Evolutionary conservation across 768 basidiomycete genomes (phyloP).

Genomic region (Mrakia frigida): DNA sequence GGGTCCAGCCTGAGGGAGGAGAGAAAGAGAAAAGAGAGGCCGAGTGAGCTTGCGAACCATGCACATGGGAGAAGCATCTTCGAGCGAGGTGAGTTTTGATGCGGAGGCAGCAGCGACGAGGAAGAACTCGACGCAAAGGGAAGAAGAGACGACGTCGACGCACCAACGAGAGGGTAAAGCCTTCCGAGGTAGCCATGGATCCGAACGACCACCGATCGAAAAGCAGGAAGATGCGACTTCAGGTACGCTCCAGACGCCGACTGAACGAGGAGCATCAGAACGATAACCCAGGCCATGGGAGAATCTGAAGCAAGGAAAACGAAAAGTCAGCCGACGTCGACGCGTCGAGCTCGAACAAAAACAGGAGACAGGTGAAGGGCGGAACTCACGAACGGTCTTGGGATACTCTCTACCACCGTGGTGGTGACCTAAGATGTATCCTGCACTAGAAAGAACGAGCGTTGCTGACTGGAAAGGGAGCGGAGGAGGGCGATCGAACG

Average conservation of each 20-base stretch:
- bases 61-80: no score
- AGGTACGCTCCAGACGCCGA: slow-evolving; percentile 75
- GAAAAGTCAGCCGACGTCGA: background rate
- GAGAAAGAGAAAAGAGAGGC: no score
- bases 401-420: slow-evolving; percentile 76
- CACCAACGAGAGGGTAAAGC: slow-evolving; percentile 29
- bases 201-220: slow-evolving; percentile 13
- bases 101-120: background rate
- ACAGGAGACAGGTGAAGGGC: background rate
- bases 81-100: no score
- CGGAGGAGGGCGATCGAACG: background rate
- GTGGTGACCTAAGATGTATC: slow-evolving; percentile 54
- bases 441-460: slow-evolving; percentile 15
- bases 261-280: slow-evolving; percentile 58
- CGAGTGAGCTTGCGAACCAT: no score
- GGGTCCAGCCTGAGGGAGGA: background rate
- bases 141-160: background rate
- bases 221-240: slow-evolving; percentile 72
- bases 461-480: background rate
- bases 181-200: slow-evolving; percentile 26
- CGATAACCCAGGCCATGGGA: slow-evolving; percentile 55
- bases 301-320: slow-evolving; percentile 51
- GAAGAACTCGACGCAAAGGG: no score
- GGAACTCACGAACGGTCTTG: slow-evolving; percentile 49
- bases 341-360: no score